Evolutionary conservation across 2,329 filamentous ascomycete genomes (phyloP), one percentile per base, ranked within the genome.

Genomic region (Fusarium mundagurra): DNA sequence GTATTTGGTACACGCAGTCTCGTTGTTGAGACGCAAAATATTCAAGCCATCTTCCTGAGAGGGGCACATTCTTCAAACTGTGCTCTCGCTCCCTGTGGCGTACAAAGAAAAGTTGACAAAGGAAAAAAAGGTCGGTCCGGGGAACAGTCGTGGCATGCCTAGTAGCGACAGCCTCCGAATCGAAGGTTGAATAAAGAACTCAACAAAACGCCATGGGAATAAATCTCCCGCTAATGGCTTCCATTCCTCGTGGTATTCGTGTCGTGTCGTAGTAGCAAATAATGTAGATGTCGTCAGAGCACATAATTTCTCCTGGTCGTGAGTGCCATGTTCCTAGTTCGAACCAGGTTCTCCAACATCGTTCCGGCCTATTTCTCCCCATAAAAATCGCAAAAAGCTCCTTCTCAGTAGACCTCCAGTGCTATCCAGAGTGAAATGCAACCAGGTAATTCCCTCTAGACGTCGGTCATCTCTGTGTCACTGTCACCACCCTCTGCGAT

Each of bases 381-480:
- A 72, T 38, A 58, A 58, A 75, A 66, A 78, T 77, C 67, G 71
- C 75, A 74, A 72, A 69, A 69, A 55, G 66, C 55, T 70, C 54
- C 61, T 72, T 60, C 62, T 64, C 66, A 59, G 61, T 54, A 59
- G 66, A 73, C 61, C 72, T 71, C 71, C 76, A 68, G 61, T 71
- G 63, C 62, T 82, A 82, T 83, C 78, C 81, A 83, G 82, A 75
- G 78, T 78, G 69, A 67, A 78, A 76, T 78, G 74, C 67, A 72
- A 76, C 66, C 77, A 67, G 59, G 36, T 54, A 33, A 16, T 47
- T 57, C n/a, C 54, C 65, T 70, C 82, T 83, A 90, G 61, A 88
- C 88, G 74, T 89, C 89, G 22, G 84, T 89, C 89, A 91, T 91
- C 79, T 90, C 88, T 9, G 88, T 89, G 72, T 91, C 89, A 50